Percentiles rank a stretch among this genome's conserved stretches.
These are phyloP conservation scores for Zymoseptoria crescenta DNA, from an alignment of 2,329 filamentous ascomycete species.

Conservation along the genomic window DNA sequence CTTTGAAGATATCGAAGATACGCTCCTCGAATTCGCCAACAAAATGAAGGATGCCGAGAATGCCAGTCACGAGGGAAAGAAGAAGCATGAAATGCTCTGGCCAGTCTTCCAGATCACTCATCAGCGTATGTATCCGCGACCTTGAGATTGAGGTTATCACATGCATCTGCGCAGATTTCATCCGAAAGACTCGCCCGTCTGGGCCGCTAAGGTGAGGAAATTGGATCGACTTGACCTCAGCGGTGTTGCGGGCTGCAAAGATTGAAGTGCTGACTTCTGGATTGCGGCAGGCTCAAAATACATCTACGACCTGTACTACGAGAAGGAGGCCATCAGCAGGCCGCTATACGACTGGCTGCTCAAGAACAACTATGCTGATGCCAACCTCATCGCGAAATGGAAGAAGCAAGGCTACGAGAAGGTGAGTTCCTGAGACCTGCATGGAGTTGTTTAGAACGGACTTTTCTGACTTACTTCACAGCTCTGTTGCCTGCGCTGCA, in stretches of 20 bases:
- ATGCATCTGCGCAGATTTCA: slow-evolving; percentile 3
- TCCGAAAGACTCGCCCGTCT: neutral
- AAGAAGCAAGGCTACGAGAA: slow-evolving; percentile 99
- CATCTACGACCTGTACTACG: slow-evolving; percentile 96
- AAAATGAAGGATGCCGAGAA: slow-evolving; percentile 96
- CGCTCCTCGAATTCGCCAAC: slow-evolving; percentile 75
- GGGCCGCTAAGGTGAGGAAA: slow-evolving; percentile 28
- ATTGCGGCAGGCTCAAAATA: slow-evolving; percentile 58
- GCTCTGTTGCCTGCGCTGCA: slow-evolving; percentile 90
- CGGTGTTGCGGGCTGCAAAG: slow-evolving; percentile 6
- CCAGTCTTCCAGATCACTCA: slow-evolving; percentile 96
- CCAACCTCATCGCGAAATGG: slow-evolving; percentile 97
- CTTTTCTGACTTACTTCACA: slow-evolving; percentile 30
- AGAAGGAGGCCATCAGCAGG: slow-evolving; percentile 91
- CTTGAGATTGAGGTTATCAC: slow-evolving; percentile 1
- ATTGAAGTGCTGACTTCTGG: slow-evolving; percentile 14
- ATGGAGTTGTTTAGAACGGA: neutral
- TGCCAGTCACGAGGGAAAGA: slow-evolving; percentile 66
- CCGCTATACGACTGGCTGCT: slow-evolving; percentile 90
- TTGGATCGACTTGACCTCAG: slow-evolving; percentile 24
- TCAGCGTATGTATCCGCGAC: slow-evolving; percentile 54
- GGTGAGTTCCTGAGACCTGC: slow-evolving; percentile 43
- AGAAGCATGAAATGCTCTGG: slow-evolving; percentile 91
- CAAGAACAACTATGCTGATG: slow-evolving; percentile 93
- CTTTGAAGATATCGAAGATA: slow-evolving; percentile 82